Conservation (phyloP, 1,284 basidiomycete genomes). For the Ceratobasidium sp. region DNA sequence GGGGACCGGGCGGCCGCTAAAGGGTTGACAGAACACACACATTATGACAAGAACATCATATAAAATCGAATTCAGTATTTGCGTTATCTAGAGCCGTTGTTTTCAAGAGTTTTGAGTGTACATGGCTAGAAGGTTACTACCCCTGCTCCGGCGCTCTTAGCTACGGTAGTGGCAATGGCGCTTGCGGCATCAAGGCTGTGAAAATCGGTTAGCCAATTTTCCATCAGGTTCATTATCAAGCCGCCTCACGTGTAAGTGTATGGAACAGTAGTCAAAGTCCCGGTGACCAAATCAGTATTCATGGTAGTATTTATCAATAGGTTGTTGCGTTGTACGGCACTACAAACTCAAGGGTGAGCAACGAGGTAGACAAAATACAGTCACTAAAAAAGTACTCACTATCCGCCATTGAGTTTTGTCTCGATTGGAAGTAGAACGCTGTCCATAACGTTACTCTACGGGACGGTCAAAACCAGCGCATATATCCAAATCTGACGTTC, state of each 20-base stretch:
- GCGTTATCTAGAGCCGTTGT: neutral
- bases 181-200: constrained; percentile 10
- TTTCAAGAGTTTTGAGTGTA: neutral
- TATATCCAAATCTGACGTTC: neutral
- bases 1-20: constrained; percentile 23
- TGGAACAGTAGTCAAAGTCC: neutral
- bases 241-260: neutral
- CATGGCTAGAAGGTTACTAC: constrained; percentile 24
- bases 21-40: neutral
- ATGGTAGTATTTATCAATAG: constrained; percentile 29
- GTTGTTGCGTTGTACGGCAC: constrained; percentile 39
- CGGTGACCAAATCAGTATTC: constrained; percentile 6
- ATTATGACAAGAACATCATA: neutral
- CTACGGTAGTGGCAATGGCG: constrained; percentile 10
- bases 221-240: neutral
- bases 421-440: constrained; percentile 18
- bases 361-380: neutral
- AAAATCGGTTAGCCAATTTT: neutral
- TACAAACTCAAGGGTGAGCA: neutral
- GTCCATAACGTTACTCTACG: constrained; percentile 29
- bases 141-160: constrained; percentile 29
- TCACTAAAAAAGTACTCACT: neutral
- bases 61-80: constrained; percentile 1
- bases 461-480: constrained; percentile 6
- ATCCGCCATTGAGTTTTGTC: neutral